phyloP scores from a whole-genome alignment of 106 monocot genomes.

The Allium cepa region DNA sequence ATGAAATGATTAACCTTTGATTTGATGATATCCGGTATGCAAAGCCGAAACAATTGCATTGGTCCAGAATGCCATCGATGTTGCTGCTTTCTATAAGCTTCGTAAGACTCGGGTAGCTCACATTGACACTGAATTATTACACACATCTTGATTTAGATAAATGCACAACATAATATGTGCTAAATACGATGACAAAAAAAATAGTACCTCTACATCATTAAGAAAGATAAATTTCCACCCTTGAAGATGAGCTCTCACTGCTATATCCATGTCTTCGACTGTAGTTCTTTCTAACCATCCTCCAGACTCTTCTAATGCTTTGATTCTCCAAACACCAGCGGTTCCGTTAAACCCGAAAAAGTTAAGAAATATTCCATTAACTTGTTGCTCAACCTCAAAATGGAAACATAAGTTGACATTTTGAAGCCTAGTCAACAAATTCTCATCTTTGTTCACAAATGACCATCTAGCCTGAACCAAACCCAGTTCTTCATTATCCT shows the following conservation, averaged over 20 bases:
- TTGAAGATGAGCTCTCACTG: constrained; percentile 71
- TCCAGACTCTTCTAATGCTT: constrained; percentile 62
- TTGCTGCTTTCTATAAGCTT: constrained; percentile 92
- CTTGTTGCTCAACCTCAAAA: constrained; percentile 92
- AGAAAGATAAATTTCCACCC: constrained; percentile 85
- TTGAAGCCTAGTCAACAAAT: constrained; percentile 64
- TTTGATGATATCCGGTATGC: constrained; percentile 59
- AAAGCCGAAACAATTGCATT: constrained; percentile 89
- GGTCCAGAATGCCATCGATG: constrained; percentile 97
- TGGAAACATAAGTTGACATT: constrained; percentile 89
- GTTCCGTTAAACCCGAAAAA: constrained; percentile 91
- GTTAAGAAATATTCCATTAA: constrained; percentile 67
- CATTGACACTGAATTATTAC: constrained; percentile 65
- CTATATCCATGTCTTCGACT: constrained; percentile 91
- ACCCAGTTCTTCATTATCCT: constrained; percentile 65
- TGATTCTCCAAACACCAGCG: constrained; percentile 79
- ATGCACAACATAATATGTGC: no score
- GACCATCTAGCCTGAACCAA: constrained; percentile 81
- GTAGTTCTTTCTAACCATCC: constrained; percentile 86
- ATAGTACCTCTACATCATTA: constrained; percentile 71
- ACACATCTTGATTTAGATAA: no score
- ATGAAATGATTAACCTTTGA: constrained; percentile 48
- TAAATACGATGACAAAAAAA: no score
- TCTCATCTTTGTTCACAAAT: constrained; percentile 91
- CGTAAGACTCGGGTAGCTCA: constrained; percentile 86